Evolutionary conservation across 2,329 filamentous ascomycete genomes (phyloP).

Genomic region (Epichloe coenophiala): DNA sequence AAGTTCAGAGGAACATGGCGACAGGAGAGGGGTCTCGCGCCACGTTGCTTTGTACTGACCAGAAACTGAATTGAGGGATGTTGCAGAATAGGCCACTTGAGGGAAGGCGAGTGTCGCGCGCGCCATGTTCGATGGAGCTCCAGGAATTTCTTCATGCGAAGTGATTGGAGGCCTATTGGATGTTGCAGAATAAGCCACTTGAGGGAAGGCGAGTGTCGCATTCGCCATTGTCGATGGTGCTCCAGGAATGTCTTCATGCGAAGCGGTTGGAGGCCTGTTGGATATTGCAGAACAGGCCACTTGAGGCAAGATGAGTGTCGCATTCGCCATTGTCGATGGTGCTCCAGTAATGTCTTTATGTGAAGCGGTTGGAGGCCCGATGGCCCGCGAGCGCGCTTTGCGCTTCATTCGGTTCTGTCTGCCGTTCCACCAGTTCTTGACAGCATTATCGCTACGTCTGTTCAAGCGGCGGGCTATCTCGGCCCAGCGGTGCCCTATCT

Average conservation of each 20-base stretch:
- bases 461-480: conserved; percentile 75
- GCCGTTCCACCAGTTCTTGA: conserved; percentile 98
- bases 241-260: too few relatives aligned
- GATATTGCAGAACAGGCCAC: too few relatives aligned
- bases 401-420: conserved; percentile 68
- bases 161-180: too few relatives aligned
- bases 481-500: conserved; percentile 81
- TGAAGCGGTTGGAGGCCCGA: too few relatives aligned
- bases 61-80: background rate
- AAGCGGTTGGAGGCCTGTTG: too few relatives aligned
- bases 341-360: background rate
- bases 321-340: background rate
- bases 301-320: background rate
- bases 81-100: background rate
- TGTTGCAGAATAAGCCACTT: too few relatives aligned
- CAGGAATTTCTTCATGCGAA: too few relatives aligned
- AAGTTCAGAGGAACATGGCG: conserved; percentile 25
- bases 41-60: conserved; percentile 4
- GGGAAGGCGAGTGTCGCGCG: background rate
- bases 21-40: conserved; percentile 22
- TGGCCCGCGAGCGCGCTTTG: background rate
- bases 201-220: background rate
- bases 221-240: background rate
- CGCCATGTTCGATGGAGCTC: background rate
- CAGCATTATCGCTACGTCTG: conserved; percentile 83